Evolutionary conservation across 148 eudicot species (phyloP).

Genomic region (Bassia scoparia): DNA sequence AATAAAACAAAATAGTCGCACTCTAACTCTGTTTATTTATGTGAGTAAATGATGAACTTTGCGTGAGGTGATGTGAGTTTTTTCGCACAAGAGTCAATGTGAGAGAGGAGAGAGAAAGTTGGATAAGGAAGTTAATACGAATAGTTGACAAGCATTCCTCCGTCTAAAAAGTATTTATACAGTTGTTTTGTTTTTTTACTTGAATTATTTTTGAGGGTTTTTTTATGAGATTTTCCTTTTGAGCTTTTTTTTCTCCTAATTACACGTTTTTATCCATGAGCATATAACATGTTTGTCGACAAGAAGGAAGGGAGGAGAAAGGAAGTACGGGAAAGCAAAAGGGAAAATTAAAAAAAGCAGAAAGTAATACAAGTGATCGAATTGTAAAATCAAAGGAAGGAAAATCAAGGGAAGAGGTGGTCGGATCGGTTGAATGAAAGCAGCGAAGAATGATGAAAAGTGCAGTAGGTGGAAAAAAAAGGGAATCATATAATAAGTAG

Average conservation of each 20-base stretch:
- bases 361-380: too few relatives aligned
- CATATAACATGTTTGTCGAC: conserved; percentile 27
- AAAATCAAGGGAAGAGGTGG: too few relatives aligned
- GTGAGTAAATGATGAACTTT: conserved; percentile 22
- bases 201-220: neutral
- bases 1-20: neutral
- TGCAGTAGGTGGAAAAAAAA: too few relatives aligned
- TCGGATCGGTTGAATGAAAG: too few relatives aligned
- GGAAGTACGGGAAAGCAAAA: too few relatives aligned
- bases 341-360: too few relatives aligned
- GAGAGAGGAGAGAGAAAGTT: conserved; percentile 29
- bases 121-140: conserved; percentile 42
- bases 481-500: too few relatives aligned
- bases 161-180: conserved; percentile 37
- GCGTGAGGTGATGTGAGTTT: conserved; percentile 25
- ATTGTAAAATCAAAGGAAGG: too few relatives aligned
- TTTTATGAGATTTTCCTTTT: conserved; percentile 3
- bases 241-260: conserved; percentile 21
- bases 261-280: conserved; percentile 25
- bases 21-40: neutral
- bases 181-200: neutral
- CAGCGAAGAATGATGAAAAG: too few relatives aligned
- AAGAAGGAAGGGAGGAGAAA: too few relatives aligned
- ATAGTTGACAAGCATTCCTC: conserved; percentile 84
- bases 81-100: conserved; percentile 10